Percentiles rank a stretch among this genome's conserved stretches.
These are phyloP conservation scores for Fusarium neocosmosporiellum DNA, from an alignment of 2,329 filamentous ascomycete species.

Conservation along the genomic window DNA sequence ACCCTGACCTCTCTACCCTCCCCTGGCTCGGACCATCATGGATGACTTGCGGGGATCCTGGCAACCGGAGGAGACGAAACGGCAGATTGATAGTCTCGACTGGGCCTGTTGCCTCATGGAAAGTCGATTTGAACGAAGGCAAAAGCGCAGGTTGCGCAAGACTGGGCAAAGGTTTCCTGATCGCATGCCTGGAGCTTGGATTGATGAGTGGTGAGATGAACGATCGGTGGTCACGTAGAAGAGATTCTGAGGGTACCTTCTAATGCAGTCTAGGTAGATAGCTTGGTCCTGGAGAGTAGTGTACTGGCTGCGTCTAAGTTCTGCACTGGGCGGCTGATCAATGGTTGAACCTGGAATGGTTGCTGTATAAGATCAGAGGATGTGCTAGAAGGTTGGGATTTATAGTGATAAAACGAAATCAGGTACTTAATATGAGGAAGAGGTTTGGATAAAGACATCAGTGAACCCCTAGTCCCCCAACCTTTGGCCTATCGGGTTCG, in stretches of 20 bases:
- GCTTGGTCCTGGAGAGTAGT: too few species aligned
- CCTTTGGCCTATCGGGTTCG: too few species aligned
- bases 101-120: background rate
- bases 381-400: too few species aligned
- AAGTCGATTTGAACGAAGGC: slow-evolving; percentile 2
- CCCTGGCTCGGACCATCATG: background rate
- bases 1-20: background rate
- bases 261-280: too few species aligned
- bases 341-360: too few species aligned
- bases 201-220: background rate
- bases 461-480: too few species aligned
- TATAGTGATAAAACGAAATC: too few species aligned
- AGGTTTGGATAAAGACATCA: too few species aligned
- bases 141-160: background rate
- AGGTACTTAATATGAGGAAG: too few species aligned
- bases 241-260: background rate
- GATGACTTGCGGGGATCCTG: background rate
- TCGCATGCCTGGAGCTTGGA: slow-evolving; percentile 5
- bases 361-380: too few species aligned
- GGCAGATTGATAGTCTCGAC: background rate
- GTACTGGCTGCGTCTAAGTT: too few species aligned
- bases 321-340: too few species aligned
- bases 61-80: background rate
- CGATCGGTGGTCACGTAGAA: accelerated
- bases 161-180: background rate